Conservation (phyloP, 257 asterid species). For the Nicotiana benthamiana region DNA sequence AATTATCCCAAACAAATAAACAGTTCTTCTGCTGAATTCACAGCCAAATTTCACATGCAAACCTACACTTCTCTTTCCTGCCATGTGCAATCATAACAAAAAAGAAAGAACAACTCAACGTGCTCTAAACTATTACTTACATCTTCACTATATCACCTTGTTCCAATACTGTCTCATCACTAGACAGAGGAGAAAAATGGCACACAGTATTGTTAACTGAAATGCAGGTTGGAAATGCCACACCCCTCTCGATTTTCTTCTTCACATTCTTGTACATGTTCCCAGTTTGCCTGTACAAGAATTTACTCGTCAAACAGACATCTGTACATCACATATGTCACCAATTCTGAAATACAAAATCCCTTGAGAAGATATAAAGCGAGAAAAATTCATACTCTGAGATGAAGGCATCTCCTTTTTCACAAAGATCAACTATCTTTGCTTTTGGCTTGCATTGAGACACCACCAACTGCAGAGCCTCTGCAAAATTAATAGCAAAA, state of each 20-base stretch:
- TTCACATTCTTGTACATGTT: slow-evolving; percentile 86
- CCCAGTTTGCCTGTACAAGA: slow-evolving; percentile 59
- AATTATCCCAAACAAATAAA: too few relatives aligned
- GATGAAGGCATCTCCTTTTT: slow-evolving; percentile 68
- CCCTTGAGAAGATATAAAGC: neutral
- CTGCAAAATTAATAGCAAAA: slow-evolving; percentile 31
- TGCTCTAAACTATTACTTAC: slow-evolving; percentile 27
- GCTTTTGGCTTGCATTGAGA: slow-evolving; percentile 69
- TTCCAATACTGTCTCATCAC: slow-evolving; percentile 63
- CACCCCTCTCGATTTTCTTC: slow-evolving; percentile 91
- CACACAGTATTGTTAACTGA: slow-evolving; percentile 79
- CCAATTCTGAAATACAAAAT: neutral
- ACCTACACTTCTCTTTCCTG: neutral
- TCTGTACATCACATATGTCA: neutral
- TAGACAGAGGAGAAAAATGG: slow-evolving; percentile 76
- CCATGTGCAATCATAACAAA: neutral
- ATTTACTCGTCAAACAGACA: neutral
- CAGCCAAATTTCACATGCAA: neutral
- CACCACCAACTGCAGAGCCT: slow-evolving; percentile 79
- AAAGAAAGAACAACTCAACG: neutral
- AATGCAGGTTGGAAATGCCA: slow-evolving; percentile 89
- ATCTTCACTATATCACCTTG: slow-evolving; percentile 75
- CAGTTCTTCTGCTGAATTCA: neutral
- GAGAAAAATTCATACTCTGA: slow-evolving; percentile 42
- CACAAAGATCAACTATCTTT: slow-evolving; percentile 82